Evolutionary conservation across 164 flowering plant species (phyloP).

Genomic region (Malania oleifera): DNA sequence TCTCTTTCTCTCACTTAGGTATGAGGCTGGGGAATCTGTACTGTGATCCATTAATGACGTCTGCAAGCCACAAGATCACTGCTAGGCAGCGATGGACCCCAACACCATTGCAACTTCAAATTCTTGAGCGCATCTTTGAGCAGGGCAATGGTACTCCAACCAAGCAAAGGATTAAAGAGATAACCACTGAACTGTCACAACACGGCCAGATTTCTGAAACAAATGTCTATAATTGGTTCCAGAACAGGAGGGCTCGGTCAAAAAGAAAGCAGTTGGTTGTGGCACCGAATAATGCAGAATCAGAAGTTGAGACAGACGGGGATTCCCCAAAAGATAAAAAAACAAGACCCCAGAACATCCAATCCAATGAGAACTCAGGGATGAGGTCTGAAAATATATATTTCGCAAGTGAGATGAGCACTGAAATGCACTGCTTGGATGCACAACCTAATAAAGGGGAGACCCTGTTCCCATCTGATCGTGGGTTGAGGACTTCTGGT

Average conservation of each 20-base stretch:
- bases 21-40: constrained; percentile 74
- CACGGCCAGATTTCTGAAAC: constrained; percentile 89
- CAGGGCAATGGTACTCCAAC: constrained; percentile 91
- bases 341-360: constrained; percentile 13
- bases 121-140: constrained; percentile 83
- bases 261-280: constrained; percentile 56
- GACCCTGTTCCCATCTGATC: constrained; percentile 8
- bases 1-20: constrained; percentile 37
- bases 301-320: constrained; percentile 25
- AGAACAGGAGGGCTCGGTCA: constrained; percentile 86
- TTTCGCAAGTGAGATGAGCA: constrained; percentile 16
- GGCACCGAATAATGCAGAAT: constrained; percentile 32
- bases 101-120: constrained; percentile 87
- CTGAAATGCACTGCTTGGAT: constrained; percentile 11
- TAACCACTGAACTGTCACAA: constrained; percentile 62
- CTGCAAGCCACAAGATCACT: constrained; percentile 73
- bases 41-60: constrained; percentile 73
- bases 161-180: constrained; percentile 79
- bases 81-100: constrained; percentile 98
- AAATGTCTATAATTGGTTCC: constrained; percentile 95
- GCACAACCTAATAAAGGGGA: constrained; percentile 4
- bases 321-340: constrained; percentile 23
- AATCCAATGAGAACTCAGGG: constrained; percentile 8
- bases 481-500: constrained; percentile 6
- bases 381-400: constrained; percentile 9